Conservation (phyloP, 1,284 basidiomycete genomes). For the Inonotus obliquus region DNA sequence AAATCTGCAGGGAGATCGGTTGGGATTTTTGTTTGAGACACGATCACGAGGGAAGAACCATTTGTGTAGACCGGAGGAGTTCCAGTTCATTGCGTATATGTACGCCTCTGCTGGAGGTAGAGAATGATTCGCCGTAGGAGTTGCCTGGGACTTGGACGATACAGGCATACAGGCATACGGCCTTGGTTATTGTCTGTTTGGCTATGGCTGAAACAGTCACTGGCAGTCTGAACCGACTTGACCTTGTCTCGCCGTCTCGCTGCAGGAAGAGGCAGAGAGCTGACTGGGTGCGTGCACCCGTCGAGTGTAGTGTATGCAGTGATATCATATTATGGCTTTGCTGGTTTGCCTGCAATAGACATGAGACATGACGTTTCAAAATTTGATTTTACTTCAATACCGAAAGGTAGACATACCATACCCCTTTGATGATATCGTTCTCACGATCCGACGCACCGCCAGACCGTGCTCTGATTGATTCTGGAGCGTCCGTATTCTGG, state of each 20-base stretch:
- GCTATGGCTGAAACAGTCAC: conserved; percentile 29
- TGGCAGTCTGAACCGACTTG: conserved; percentile 20
- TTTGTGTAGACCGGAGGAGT: conserved; percentile 36
- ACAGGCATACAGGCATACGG: no score
- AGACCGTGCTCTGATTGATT: no score
- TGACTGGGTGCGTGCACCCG: conserved; percentile 26
- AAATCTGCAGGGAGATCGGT: conserved; percentile 12
- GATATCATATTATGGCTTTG: conserved; percentile 29
- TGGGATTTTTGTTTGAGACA: no score
- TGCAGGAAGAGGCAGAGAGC: conserved; percentile 9
- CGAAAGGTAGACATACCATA: no score
- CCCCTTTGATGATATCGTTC: no score
- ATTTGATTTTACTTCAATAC: no score
- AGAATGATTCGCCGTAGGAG: conserved; percentile 36
- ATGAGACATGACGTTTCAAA: no score
- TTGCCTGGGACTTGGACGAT: conserved; percentile 34
- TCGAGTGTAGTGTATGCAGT: conserved; percentile 31
- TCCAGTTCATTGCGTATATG: conserved; percentile 40
- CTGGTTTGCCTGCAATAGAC: conserved; percentile 23
- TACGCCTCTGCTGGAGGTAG: conserved; percentile 38
- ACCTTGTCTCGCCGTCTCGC: conserved; percentile 18
- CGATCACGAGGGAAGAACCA: conserved; percentile 35
- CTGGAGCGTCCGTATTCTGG: no score
- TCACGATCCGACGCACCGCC: no score
- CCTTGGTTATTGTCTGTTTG: conserved; percentile 34